Evolutionary conservation across 78 protist genomes (phyloP).

Genomic region (Pelomyxa schiedti): DNA sequence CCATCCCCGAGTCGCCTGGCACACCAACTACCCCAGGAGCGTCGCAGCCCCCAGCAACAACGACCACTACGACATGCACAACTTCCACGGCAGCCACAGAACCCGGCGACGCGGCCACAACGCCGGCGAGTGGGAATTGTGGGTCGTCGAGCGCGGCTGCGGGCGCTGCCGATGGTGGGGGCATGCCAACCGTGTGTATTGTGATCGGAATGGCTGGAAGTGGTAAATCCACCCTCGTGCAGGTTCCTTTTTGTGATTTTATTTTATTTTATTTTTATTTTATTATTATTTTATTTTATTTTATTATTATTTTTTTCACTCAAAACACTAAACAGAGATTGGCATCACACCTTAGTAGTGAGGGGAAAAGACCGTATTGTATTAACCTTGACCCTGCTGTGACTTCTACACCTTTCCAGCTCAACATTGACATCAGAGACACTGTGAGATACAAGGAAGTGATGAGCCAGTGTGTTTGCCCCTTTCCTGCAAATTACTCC

Average conservation of each 20-base stretch:
- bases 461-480: slow-evolving; percentile 76
- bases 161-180: neutral
- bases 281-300: neutral
- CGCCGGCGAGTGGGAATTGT: no score
- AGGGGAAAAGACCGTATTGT: slow-evolving; percentile 53
- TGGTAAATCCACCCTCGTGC: slow-evolving; percentile 94
- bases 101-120: no score
- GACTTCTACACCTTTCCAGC: slow-evolving; percentile 62
- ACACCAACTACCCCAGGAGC: no score
- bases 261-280: no score
- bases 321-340: slow-evolving; percentile 20
- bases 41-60: no score
- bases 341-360: slow-evolving; percentile 34
- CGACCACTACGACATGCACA: no score
- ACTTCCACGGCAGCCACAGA: no score
- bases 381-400: slow-evolving; percentile 94
- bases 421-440: slow-evolving; percentile 96
- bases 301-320: neutral
- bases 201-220: slow-evolving; percentile 98
- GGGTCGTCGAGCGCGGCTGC: no score
- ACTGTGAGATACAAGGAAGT: slow-evolving; percentile 91
- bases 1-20: no score
- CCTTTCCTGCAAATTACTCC: neutral
- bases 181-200: slow-evolving; percentile 62
- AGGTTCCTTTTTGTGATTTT: slow-evolving; percentile 1